Evolutionary conservation across 2,329 filamentous ascomycete genomes (phyloP).

Genomic region (Drechslerella coelobrocha): DNA sequence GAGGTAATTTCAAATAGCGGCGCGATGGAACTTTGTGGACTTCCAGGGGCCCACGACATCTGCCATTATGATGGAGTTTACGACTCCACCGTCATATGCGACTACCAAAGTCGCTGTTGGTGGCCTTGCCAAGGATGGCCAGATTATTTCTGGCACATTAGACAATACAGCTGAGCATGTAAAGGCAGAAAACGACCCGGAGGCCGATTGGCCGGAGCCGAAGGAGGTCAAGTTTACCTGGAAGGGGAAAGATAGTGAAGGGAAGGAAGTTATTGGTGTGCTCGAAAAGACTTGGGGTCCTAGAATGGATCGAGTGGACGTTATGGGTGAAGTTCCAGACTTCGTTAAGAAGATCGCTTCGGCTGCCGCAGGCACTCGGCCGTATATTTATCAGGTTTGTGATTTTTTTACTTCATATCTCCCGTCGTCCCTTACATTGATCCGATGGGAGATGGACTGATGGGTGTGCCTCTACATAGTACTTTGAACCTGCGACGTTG

Average conservation of each 20-base stretch:
- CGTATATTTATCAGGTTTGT: constrained; percentile 93
- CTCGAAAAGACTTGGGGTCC: constrained; percentile 73
- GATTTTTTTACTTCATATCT: constrained; percentile 26
- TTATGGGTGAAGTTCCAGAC: constrained; percentile 94
- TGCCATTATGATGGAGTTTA: constrained; percentile 94
- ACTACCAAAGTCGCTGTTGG: constrained; percentile 83
- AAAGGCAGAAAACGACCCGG: constrained; percentile 72
- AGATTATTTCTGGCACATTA: constrained; percentile 72
- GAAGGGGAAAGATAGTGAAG: constrained; percentile 72
- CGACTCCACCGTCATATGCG: constrained; percentile 90
- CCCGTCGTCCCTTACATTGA: no score
- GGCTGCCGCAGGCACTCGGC: constrained; percentile 86
- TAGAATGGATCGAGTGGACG: constrained; percentile 82
- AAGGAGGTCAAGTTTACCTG: constrained; percentile 76
- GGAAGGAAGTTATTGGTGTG: constrained; percentile 72
- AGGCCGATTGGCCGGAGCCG: constrained; percentile 90
- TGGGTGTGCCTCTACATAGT: constrained; percentile 64
- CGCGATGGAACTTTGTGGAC: constrained; percentile 89
- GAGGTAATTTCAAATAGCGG: constrained; percentile 63
- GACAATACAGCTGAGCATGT: constrained; percentile 73
- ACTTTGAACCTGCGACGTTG: constrained; percentile 71
- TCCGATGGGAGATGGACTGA: constrained; percentile 7
- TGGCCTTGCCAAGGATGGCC: constrained; percentile 78
- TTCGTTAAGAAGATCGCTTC: constrained; percentile 95
- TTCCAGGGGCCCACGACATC: constrained; percentile 89